Conservation (phyloP, 2,329 filamentous ascomycete genomes). For the Cytospora piceae region DNA sequence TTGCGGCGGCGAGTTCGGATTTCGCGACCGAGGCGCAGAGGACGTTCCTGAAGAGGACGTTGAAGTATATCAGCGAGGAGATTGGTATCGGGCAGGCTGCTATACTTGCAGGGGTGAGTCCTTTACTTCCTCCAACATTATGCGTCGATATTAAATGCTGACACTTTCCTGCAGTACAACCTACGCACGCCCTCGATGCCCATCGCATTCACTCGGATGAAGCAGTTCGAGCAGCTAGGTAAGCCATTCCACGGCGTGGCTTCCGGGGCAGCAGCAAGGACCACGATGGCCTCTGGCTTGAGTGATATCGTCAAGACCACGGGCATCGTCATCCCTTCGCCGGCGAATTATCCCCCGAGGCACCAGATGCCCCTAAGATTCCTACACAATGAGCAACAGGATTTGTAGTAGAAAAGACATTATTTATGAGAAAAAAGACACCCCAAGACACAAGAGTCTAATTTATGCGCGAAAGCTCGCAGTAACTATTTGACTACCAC, state of each 20-base stretch:
- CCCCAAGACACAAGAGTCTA: not conserved
- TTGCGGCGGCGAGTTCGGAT: slow-evolving; percentile 29
- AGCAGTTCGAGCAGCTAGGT: slow-evolving; percentile 26
- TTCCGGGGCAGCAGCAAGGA: slow-evolving; percentile 19
- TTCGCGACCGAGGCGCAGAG: slow-evolving; percentile 27
- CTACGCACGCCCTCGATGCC: slow-evolving; percentile 28
- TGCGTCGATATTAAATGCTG: not conserved
- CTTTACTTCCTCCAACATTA: not conserved
- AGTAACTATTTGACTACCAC: not conserved
- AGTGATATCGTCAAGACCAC: slow-evolving; percentile 11
- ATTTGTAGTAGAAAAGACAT: not conserved
- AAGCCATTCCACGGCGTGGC: slow-evolving; percentile 26
- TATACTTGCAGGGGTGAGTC: slow-evolving; percentile 27
- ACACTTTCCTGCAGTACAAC: slow-evolving; percentile 19
- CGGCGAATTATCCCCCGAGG: not conserved
- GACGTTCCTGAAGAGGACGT: slow-evolving; percentile 26
- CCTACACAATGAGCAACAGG: not conserved
- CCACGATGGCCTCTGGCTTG: slow-evolving; percentile 25
- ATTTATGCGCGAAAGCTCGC: not conserved
- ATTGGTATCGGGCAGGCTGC: slow-evolving; percentile 31
- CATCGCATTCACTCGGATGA: slow-evolving; percentile 30
- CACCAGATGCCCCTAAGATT: slow-evolving; percentile 4
- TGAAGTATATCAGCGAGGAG: slow-evolving; percentile 29
- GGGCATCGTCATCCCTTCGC: slow-evolving; percentile 15
- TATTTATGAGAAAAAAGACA: not conserved